Evolutionary conservation across 139 green algal genomes (phyloP).

Genomic region (Coccomyxa sp.): DNA sequence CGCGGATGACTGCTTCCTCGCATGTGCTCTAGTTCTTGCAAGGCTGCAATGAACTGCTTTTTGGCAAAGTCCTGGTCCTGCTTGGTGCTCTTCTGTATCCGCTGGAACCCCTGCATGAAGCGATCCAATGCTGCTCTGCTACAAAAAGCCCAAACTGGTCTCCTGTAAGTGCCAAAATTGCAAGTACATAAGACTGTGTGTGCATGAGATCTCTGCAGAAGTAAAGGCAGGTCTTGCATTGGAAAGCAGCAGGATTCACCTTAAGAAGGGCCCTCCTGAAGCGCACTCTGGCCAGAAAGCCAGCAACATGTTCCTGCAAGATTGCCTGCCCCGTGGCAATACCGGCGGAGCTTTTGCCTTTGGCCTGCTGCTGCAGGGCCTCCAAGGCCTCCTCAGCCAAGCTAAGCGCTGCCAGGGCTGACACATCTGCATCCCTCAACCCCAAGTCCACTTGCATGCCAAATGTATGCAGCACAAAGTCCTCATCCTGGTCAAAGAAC

Average conservation of each 20-base stretch:
- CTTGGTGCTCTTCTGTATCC: conserved; percentile 10
- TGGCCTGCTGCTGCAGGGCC: background rate
- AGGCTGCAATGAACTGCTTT: conserved; percentile 13
- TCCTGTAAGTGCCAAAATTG: background rate
- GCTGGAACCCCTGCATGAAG: conserved; percentile 8
- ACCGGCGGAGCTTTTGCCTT: background rate
- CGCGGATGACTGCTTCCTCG: conserved; percentile 3
- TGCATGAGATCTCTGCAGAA: background rate
- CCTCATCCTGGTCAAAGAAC: conserved; percentile 37
- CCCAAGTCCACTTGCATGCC: conserved; percentile 43
- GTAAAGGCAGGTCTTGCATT: background rate
- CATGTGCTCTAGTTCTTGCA: conserved; percentile 17
- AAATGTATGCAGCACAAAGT: conserved; percentile 42
- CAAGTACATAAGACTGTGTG: background rate
- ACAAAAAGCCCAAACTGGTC: background rate
- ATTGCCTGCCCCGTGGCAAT: background rate
- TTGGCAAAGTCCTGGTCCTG: conserved; percentile 21
- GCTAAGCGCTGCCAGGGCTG: conserved; percentile 19
- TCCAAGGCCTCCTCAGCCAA: conserved; percentile 19
- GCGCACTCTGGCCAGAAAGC: conserved; percentile 39
- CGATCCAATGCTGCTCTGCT: background rate
- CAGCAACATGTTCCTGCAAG: conserved; percentile 13
- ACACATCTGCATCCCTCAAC: conserved; percentile 7
- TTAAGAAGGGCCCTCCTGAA: conserved; percentile 36
- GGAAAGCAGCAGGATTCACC: background rate